A percentile compares a stretch with the other conserved stretches of the same genome.
Conservation (phyloP, 148 eudicot species). For the Silene uniflora region DNA sequence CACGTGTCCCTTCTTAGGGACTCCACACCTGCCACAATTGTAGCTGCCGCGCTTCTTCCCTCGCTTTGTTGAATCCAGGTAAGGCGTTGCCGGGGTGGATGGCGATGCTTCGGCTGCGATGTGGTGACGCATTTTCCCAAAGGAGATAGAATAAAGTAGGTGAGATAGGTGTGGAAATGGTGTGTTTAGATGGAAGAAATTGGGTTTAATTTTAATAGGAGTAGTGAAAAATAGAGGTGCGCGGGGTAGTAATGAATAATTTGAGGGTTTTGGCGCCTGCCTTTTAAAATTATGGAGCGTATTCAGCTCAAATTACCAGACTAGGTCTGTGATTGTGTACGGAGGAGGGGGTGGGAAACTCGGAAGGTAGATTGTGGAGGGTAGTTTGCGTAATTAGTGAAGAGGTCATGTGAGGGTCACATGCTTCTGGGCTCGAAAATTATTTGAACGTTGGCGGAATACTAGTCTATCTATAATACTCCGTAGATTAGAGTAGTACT, state of each 20-base stretch:
- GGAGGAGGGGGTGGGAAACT: neutral
- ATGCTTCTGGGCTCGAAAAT: too few species aligned
- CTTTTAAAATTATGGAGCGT: neutral
- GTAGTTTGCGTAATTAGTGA: neutral
- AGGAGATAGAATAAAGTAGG: neutral
- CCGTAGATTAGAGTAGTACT: too few species aligned
- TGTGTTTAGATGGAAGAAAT: neutral
- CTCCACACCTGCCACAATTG: slow-evolving; percentile 85
- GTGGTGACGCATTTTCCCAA: slow-evolving; percentile 37
- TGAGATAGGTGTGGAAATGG: neutral
- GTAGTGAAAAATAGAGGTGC: neutral
- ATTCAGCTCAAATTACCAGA: neutral
- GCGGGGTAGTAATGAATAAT: neutral
- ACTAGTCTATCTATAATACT: neutral
- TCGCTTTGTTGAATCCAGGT: slow-evolving; percentile 29
- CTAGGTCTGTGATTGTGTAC: neutral
- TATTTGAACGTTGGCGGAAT: neutral
- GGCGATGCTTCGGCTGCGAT: slow-evolving; percentile 31
- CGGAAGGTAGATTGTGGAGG: neutral
- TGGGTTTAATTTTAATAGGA: neutral
- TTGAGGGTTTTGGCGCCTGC: neutral
- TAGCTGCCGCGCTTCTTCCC: slow-evolving; percentile 71
- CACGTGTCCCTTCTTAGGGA: slow-evolving; percentile 74
- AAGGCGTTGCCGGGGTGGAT: slow-evolving; percentile 39
- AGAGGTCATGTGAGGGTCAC: neutral